A percentile compares a stretch with the other conserved stretches of the same genome.
Conservation (phyloP, 2,329 filamentous ascomycete species). For the Talaromyces verruculosus region DNA sequence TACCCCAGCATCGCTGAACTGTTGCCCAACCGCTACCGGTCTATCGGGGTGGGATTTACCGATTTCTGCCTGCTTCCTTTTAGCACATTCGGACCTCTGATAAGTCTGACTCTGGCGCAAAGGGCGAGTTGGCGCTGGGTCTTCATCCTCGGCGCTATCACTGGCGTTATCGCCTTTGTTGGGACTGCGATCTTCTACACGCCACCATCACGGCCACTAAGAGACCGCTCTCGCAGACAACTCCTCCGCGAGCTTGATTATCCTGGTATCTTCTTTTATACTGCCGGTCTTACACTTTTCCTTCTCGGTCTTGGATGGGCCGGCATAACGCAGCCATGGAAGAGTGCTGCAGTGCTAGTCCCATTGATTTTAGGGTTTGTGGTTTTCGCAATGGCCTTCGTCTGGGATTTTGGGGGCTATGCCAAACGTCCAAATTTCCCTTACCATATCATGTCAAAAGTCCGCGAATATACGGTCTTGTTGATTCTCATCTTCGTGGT, state of each 20-base stretch:
- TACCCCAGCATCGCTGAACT: neutral
- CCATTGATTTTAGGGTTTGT: neutral
- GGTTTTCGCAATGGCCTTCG: neutral
- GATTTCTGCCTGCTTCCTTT: conserved; percentile 2
- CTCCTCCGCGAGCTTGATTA: neutral
- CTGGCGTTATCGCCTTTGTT: neutral
- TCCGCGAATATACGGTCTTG: neutral
- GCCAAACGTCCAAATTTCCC: neutral
- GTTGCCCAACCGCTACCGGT: conserved; percentile 2
- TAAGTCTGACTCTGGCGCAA: neutral
- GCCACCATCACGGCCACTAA: neutral
- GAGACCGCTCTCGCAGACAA: neutral
- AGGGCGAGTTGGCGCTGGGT: neutral
- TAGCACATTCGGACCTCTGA: neutral
- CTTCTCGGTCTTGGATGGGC: neutral
- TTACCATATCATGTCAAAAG: neutral
- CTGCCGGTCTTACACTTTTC: neutral
- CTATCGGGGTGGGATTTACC: neutral
- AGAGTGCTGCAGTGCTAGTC: neutral
- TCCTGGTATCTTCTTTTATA: neutral
- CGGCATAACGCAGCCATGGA: neutral
- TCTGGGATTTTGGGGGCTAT: neutral
- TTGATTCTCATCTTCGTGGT: neutral
- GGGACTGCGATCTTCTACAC: neutral
- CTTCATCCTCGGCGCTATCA: neutral